Evolutionary conservation across 73 alveolate genomes (phyloP), one percentile per base, ranked within the genome.

Genomic region (Symbiodinium natans): DNA sequence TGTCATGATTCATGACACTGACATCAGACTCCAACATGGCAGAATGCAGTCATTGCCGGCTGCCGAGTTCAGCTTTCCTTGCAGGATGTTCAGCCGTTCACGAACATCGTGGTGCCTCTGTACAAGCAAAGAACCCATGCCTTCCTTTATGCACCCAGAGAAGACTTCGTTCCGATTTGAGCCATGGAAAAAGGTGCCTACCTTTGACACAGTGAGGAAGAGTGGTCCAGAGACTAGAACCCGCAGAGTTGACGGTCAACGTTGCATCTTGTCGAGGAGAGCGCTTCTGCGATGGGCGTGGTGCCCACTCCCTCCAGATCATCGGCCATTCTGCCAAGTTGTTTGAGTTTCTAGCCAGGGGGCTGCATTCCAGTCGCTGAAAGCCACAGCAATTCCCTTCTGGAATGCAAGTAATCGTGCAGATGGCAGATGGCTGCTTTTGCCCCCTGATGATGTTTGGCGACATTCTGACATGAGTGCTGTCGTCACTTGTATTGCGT

Each of bases 261-360:
- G n/a, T n/a, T n/a, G 23, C 36, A 27, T 1, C 75, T 33, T 56
- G 31, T 39, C 46, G 80, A 90, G 96, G 96, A 90, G 77, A 77
- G 96, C 19, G 96, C 96, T 31, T 90, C 96, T 4, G 87, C 96
- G 40, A 90, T 90, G 96, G 96, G 77, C 23, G 43, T 41, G 34
- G 19, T 90, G 74, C 96, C 96, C 39, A 90, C 96, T n/a, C 96
- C 96, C 29, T 90, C 96, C 40, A 21, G 96, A 40, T 73, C 96
- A 1, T 90, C 96, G 34, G 96, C 48, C 71, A 3, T 42, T 15
- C 56, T 7, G 80, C 80, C 80, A 52, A 29, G 23, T 63, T 63
- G 80, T 63, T 63, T 27, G 13, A 63, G 19, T 36, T 23, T 63
- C 38, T 46, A 13, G 59, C 59, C 59, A 46, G n/a, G n/a, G n/a